phyloP scores from a whole-genome alignment of 2,329 filamentous ascomycete species.

The Moelleriella libera region DNA sequence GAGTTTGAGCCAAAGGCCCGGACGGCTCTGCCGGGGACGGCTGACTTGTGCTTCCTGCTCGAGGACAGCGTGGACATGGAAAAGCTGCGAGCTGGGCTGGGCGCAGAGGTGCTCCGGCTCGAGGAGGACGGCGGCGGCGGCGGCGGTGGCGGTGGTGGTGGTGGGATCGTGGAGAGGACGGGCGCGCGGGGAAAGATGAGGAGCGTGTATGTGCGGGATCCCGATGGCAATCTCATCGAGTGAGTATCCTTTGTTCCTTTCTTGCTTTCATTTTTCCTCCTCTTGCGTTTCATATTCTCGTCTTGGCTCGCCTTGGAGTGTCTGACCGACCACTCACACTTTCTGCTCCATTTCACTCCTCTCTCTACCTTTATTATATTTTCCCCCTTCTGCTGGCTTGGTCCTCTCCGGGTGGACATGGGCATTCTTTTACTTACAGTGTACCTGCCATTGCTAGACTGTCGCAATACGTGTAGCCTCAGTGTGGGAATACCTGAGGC shows the following conservation, averaged over 20 bases:
- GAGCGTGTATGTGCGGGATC: conserved; percentile 47
- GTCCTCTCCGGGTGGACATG: too few relatives aligned
- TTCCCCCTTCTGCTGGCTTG: too few relatives aligned
- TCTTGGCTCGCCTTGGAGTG: too few relatives aligned
- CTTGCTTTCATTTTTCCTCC: background rate
- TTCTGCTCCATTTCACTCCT: too few relatives aligned
- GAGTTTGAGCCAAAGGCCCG: conserved; percentile 47
- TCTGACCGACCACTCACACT: too few relatives aligned
- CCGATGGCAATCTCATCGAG: conserved; percentile 49
- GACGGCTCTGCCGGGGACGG: conserved; percentile 38
- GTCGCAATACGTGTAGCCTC: background rate
- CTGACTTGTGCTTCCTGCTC: conserved; percentile 45
- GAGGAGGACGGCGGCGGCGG: too few relatives aligned
- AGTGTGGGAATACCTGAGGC: too few relatives aligned
- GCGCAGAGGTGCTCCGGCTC: conserved; percentile 21
- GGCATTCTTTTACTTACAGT: too few relatives aligned
- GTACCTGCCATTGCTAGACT: background rate
- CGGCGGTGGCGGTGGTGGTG: conserved; percentile 31
- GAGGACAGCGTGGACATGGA: conserved; percentile 29
- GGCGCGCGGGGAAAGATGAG: conserved; percentile 39
- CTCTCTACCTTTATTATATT: too few relatives aligned
- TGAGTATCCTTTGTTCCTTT: conserved; percentile 17
- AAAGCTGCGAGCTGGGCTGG: conserved; percentile 25
- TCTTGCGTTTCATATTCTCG: too few relatives aligned
- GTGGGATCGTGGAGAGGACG: conserved; percentile 35